Conservation (phyloP, 805 yeast species). For the Debaryomyces maramus region DNA sequence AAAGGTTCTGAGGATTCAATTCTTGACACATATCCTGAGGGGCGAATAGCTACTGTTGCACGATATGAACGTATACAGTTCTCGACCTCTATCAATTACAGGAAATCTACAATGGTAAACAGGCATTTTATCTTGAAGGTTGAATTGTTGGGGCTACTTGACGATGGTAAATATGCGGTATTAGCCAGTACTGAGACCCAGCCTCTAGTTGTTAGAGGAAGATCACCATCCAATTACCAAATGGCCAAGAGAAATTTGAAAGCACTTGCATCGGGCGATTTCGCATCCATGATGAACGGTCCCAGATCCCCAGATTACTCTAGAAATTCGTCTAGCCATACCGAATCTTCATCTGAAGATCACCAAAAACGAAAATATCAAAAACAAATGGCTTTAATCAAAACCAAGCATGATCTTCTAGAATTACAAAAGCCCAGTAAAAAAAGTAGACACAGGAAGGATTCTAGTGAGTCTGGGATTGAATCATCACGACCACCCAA, state of each 20-base stretch:
- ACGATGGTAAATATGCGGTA: slow-evolving; percentile 31
- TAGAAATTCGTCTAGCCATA: neutral
- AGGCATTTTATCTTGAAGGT: slow-evolving; percentile 54
- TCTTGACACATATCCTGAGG: slow-evolving; percentile 47
- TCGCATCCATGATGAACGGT: neutral
- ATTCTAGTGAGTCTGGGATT: neutral
- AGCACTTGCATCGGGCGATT: neutral
- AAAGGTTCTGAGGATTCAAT: slow-evolving; percentile 18
- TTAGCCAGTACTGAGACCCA: slow-evolving; percentile 55
- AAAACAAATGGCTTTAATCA: neutral
- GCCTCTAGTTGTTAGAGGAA: slow-evolving; percentile 59
- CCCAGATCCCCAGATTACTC: neutral
- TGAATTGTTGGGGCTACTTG: slow-evolving; percentile 48
- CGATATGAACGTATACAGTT: slow-evolving; percentile 70
- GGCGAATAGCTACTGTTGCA: slow-evolving; percentile 55
- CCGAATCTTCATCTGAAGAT: neutral
- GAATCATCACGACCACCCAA: neutral
- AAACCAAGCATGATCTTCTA: neutral
- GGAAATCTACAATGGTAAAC: slow-evolving; percentile 43
- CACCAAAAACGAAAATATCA: neutral
- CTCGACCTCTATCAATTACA: slow-evolving; percentile 50
- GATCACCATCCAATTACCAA: slow-evolving; percentile 64
- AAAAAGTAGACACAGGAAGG: slow-evolving; percentile 8
- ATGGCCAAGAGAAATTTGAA: slow-evolving; percentile 9
- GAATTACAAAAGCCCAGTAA: slow-evolving; percentile 5